Evolutionary conservation across 371 early-diverging fungal species (phyloP).

Genomic region (Mortierella sp.): DNA sequence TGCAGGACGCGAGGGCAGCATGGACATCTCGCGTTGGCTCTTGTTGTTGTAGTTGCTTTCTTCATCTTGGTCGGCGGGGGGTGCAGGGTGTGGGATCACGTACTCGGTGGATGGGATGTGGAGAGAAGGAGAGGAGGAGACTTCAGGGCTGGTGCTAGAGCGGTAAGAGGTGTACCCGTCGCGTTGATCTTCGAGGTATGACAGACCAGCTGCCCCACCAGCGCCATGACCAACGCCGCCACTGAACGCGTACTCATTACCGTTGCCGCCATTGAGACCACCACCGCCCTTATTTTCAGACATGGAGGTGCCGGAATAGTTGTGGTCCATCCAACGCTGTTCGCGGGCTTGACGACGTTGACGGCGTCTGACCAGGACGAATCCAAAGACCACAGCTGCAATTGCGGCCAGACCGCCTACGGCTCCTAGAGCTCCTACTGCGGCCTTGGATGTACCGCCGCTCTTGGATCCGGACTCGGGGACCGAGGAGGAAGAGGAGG

Average conservation of each 20-base stretch:
- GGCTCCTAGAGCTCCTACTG: constrained; percentile 16
- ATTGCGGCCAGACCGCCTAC: constrained; percentile 19
- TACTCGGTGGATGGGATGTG: neutral
- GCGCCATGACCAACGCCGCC: neutral
- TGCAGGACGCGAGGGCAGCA: neutral
- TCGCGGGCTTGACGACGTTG: constrained; percentile 13
- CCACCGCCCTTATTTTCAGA: neutral
- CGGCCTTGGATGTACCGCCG: constrained; percentile 4
- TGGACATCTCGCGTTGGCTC: neutral
- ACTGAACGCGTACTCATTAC: neutral
- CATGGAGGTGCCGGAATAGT: neutral
- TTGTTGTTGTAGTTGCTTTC: neutral
- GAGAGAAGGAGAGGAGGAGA: neutral
- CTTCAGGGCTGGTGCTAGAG: neutral
- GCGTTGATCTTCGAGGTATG: neutral
- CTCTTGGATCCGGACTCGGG: neutral
- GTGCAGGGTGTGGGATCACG: constrained; percentile 4
- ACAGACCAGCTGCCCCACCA: constrained; percentile 5
- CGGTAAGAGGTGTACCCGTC: neutral
- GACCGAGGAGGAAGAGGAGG: neutral
- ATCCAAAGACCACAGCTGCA: constrained; percentile 28
- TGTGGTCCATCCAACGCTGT: constrained; percentile 3
- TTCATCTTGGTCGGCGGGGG: neutral
- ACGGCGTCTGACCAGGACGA: constrained; percentile 18
- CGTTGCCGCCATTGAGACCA: neutral